Evolutionary conservation across 352 stramenopile species (phyloP).

Genomic region (Phytopythium helicoides): DNA sequence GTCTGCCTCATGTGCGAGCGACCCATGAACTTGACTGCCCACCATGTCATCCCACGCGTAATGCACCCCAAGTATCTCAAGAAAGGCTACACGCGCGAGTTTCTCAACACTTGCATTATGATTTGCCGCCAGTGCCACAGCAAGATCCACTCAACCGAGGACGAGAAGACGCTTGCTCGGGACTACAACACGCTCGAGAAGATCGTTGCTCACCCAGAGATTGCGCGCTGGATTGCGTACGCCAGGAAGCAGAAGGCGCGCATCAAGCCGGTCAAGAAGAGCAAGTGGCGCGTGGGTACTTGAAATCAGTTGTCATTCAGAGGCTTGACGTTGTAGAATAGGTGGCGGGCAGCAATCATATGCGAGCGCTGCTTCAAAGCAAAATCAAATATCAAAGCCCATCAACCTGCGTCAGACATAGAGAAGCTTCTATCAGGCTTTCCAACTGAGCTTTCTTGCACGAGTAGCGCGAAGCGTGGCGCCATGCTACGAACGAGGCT

Average conservation of each 20-base stretch:
- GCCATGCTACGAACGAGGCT: no score
- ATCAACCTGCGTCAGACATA: slow-evolving; percentile 17
- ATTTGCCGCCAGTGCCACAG: slow-evolving; percentile 93
- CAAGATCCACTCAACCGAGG: slow-evolving; percentile 88
- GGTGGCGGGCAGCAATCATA: no score
- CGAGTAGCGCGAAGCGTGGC: no score
- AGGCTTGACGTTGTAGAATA: no score
- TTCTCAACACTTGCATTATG: slow-evolving; percentile 82
- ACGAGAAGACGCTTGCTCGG: slow-evolving; percentile 88
- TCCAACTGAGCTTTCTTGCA: no score
- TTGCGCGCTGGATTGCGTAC: slow-evolving; percentile 89
- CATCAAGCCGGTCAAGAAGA: slow-evolving; percentile 55
- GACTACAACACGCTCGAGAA: slow-evolving; percentile 92
- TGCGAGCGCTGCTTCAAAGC: no score
- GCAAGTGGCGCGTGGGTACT: slow-evolving; percentile 48
- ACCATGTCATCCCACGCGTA: slow-evolving; percentile 92
- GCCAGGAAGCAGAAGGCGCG: slow-evolving; percentile 87
- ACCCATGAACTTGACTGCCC: slow-evolving; percentile 88
- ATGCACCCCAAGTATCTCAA: slow-evolving; percentile 78
- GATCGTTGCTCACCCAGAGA: slow-evolving; percentile 85
- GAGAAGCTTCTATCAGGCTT: no score
- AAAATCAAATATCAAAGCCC: background rate
- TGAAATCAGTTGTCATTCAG: slow-evolving; percentile 10
- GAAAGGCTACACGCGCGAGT: slow-evolving; percentile 71
- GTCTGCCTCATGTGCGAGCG: slow-evolving; percentile 91